Base-by-base conservation (phyloP, 2,329 filamentous ascomycete species). In the Aspergillus luchuensis region DNA sequence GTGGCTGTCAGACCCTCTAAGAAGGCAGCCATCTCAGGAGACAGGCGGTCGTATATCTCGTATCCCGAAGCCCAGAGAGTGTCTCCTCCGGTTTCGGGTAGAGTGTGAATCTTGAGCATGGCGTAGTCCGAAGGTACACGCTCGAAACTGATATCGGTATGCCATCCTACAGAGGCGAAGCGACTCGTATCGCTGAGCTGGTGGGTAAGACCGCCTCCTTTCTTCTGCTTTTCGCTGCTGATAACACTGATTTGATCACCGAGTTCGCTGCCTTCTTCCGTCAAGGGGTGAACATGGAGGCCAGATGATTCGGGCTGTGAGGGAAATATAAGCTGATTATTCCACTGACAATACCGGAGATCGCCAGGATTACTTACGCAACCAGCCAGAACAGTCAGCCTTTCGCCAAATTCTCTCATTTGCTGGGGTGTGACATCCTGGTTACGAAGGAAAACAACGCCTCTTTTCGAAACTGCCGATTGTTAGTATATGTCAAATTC, bases 381-480 rank as follows among this genome's bases (percentile, higher is more conserved):
- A 38, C 81, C 81, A 3, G 80, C 78, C 30, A 80, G 67, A 11
- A 72, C 66, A 4, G 79, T 81, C 25, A 82, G 69, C 30, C 75
- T 76, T 59, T 81, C 73, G 63, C 79, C 78, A 47, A 84, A 74
- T 25, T 80, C 73, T 61, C 86, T 80, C 76, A 91, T 91, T 67
- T 89, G 87, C 3, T 88, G 80, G 81, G 67, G 81, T 80, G 53
- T 89, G 71, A 71, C 80, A 66, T 86, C 77, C 65, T 91, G 88
- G 33, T 84, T 81, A n/a, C 87, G 84, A 73, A 91, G 88, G 77
- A 90, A 89, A 15, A 90, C 86, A 4, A 90, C 88, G 2, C 88
- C 88, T 0, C 88, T 84, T 58, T 85, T 82, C 0, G 87, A 90
- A 66, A 90, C 87, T 89, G 49, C 2, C 13, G 0, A 21, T 17